phyloP scores from a whole-genome alignment of 805 yeast genomes.

The Maudiozyma pseudohumilis region DNA sequence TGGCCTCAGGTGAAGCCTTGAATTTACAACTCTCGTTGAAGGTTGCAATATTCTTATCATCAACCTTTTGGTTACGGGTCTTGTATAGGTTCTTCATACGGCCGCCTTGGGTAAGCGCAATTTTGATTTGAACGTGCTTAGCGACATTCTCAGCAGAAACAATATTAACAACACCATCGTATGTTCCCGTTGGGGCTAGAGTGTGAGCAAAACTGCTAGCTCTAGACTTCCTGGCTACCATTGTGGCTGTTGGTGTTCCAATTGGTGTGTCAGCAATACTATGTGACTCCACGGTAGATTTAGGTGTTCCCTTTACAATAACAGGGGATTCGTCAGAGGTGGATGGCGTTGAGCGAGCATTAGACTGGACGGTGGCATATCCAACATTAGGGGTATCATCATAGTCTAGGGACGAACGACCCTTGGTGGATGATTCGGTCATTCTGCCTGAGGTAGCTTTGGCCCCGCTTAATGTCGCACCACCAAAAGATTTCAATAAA shows the following conservation, averaged over 20 bases:
- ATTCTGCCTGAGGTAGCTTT: conserved; percentile 5
- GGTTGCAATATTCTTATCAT: conserved; percentile 34
- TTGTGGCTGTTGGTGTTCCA: conserved; percentile 1
- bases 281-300: neutral
- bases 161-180: conserved; percentile 45
- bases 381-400: conserved; percentile 24
- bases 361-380: conserved; percentile 19
- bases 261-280: conserved; percentile 1
- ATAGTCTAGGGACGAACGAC: conserved; percentile 13
- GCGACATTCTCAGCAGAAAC: conserved; percentile 39
- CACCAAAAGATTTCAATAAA: conserved; percentile 29
- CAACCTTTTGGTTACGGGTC: conserved; percentile 49
- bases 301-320: conserved; percentile 1
- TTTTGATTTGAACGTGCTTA: conserved; percentile 42
- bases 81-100: conserved; percentile 48
- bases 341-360: conserved; percentile 1
- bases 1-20: conserved; percentile 53
- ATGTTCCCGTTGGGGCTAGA: conserved; percentile 25
- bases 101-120: conserved; percentile 37
- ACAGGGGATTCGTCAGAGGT: neutral
- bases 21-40: conserved; percentile 56
- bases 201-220: conserved; percentile 22
- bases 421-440: neutral
- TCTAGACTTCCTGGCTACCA: conserved; percentile 1
- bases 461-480: conserved; percentile 17